phyloP scores from a whole-genome alignment of 129 eudicot species.

The Smallanthus sonchifolius region DNA sequence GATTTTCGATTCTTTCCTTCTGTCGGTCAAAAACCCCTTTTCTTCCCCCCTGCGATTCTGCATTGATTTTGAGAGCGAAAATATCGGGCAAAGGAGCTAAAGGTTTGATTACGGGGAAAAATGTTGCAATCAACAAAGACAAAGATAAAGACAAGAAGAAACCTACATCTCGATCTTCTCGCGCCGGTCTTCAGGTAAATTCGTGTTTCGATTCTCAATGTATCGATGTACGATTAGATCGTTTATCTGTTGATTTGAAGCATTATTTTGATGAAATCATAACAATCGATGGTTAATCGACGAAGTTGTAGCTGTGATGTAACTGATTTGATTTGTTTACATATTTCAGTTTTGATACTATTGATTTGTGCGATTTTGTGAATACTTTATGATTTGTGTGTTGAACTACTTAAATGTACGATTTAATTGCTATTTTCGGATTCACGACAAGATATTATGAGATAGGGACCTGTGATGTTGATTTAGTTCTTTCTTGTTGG shows the following conservation, averaged over 20 bases:
- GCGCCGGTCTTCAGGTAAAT: conserved; percentile 80
- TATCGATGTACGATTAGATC: neutral
- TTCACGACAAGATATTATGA: neutral
- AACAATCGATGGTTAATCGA: neutral
- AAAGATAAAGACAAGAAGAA: conserved; percentile 82
- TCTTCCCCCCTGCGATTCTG: neutral
- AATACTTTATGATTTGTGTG: neutral
- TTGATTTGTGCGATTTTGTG: neutral
- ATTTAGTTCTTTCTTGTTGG: neutral
- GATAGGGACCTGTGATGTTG: neutral
- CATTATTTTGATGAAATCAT: neutral
- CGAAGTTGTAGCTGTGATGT: neutral
- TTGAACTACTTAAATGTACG: neutral
- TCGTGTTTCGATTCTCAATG: neutral
- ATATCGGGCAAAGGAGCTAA: conserved; percentile 94
- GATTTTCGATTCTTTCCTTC: neutral
- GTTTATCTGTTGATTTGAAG: neutral
- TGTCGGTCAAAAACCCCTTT: neutral
- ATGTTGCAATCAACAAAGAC: conserved; percentile 52
- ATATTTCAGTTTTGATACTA: neutral
- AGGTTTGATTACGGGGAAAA: conserved; percentile 66
- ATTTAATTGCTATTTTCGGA: neutral
- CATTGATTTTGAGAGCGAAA: neutral
- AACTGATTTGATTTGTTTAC: neutral
- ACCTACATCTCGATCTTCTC: conserved; percentile 79